Evolutionary conservation across 202 grass and related monocot species (phyloP).

Genomic region (Carex sylvatica): DNA sequence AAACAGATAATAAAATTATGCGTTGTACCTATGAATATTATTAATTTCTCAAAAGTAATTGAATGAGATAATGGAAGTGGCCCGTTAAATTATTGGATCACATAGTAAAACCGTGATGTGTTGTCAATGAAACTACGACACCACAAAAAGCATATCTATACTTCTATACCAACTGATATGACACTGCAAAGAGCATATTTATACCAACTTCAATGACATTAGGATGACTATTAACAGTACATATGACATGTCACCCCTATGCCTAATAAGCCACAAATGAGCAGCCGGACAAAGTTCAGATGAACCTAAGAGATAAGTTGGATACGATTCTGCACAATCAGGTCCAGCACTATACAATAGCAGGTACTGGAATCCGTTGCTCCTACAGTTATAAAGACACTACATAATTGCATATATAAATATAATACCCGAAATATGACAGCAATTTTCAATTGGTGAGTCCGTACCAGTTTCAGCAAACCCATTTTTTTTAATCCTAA

Average conservation of each 20-base stretch:
- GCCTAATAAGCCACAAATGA: not conserved
- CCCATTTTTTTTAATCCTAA: too few relatives aligned
- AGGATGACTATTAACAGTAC: not conserved
- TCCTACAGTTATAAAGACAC: not conserved
- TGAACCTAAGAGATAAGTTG: not conserved
- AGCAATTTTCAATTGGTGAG: slow-evolving; percentile 42
- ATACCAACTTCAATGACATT: not conserved
- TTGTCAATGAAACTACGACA: not conserved
- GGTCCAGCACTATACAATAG: not conserved
- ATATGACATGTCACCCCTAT: not conserved
- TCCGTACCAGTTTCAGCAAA: too few relatives aligned
- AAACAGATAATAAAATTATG: slow-evolving; percentile 17
- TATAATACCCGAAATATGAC: slow-evolving; percentile 57
- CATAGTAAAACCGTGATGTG: not conserved
- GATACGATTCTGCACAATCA: not conserved
- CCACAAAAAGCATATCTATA: not conserved
- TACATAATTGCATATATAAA: not conserved
- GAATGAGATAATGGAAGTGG: not conserved
- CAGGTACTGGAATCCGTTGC: not conserved
- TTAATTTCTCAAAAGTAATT: not conserved
- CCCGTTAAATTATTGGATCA: not conserved
- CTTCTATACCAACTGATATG: not conserved
- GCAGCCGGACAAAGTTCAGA: not conserved
- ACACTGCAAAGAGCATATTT: not conserved
- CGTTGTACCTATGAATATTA: not conserved